A percentile compares a stretch with the other conserved stretches of the same genome.
phyloP scores from a whole-genome alignment of 495 filamentous ascomycete species.

The Penicillium psychrofluorescens region DNA sequence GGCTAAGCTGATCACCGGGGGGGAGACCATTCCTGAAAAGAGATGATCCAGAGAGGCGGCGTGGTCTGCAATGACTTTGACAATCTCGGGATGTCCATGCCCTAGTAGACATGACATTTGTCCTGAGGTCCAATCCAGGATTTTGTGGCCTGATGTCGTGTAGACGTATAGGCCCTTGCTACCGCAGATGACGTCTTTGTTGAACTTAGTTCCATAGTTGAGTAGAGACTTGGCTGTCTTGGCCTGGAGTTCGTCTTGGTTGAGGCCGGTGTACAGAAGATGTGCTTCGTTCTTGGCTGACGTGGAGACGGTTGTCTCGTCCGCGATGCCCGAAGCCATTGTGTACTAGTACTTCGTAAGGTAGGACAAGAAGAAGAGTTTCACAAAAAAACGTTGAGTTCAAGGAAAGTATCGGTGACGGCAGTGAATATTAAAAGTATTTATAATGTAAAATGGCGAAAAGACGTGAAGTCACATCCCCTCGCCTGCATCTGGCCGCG shows the following conservation, averaged over 20 bases:
- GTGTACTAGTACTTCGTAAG: no score
- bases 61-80: constrained; percentile 32
- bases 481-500: no score
- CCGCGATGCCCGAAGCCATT: no score
- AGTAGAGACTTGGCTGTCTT: constrained; percentile 4
- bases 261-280: neutral
- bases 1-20: constrained; percentile 37
- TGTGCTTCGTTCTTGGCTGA: neutral
- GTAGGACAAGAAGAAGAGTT: no score
- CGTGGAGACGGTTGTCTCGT: no score
- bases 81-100: constrained; percentile 44
- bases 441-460: no score
- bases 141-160: constrained; percentile 17
- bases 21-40: constrained; percentile 41
- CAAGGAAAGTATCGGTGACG: no score
- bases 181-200: constrained; percentile 11
- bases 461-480: no score
- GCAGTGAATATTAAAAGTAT: no score
- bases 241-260: constrained; percentile 1
- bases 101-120: constrained; percentile 47
- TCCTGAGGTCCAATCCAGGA: constrained; percentile 43
- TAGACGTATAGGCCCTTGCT: constrained; percentile 19
- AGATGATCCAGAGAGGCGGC: constrained; percentile 40
- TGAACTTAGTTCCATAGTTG: constrained; percentile 9
- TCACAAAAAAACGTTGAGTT: no score